phyloP scores from a whole-genome alignment of 2,329 filamentous ascomycete genomes.

The Coleophoma crateriformis region DNA sequence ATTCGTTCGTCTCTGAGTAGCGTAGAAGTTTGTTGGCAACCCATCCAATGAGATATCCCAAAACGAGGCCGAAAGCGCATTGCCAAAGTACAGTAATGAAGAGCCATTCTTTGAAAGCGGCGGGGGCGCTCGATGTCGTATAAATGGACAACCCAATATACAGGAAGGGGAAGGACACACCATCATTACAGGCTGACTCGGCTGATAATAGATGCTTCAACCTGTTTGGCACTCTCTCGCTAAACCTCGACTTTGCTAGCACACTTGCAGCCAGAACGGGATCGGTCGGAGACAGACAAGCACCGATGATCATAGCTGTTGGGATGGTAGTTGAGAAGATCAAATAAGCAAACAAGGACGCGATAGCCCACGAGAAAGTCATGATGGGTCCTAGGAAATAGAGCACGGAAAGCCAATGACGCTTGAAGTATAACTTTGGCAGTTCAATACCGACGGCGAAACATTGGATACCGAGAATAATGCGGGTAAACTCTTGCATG shows the following conservation, averaged over 20 bases:
- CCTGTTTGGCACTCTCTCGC: conserved; percentile 41
- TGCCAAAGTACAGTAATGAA: conserved; percentile 50
- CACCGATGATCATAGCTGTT: conserved; percentile 43
- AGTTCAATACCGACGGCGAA: conserved; percentile 69
- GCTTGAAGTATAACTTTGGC: conserved; percentile 36
- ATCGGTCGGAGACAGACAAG: conserved; percentile 51
- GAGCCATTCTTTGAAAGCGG: conserved; percentile 43
- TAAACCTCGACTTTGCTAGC: conserved; percentile 46
- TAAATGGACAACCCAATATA: conserved; percentile 44
- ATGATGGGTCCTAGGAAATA: conserved; percentile 21
- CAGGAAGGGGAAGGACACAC: conserved; percentile 48
- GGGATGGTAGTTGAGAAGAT: conserved; percentile 39
- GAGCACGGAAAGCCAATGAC: conserved; percentile 21
- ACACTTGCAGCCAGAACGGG: conserved; percentile 49
- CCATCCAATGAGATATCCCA: conserved; percentile 42
- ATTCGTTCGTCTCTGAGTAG: conserved; percentile 37
- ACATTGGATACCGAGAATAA: conserved; percentile 68
- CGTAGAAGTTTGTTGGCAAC: conserved; percentile 40
- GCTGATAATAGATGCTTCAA: conserved; percentile 45
- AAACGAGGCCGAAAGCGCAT: conserved; percentile 38
- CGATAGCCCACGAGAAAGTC: conserved; percentile 33
- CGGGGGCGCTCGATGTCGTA: conserved; percentile 29
- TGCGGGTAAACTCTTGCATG: conserved; percentile 65
- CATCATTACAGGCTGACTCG: conserved; percentile 51
- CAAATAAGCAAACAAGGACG: conserved; percentile 37